Evolutionary conservation across 805 yeast species (phyloP).

Genomic region (Suhomyces emberorum): DNA sequence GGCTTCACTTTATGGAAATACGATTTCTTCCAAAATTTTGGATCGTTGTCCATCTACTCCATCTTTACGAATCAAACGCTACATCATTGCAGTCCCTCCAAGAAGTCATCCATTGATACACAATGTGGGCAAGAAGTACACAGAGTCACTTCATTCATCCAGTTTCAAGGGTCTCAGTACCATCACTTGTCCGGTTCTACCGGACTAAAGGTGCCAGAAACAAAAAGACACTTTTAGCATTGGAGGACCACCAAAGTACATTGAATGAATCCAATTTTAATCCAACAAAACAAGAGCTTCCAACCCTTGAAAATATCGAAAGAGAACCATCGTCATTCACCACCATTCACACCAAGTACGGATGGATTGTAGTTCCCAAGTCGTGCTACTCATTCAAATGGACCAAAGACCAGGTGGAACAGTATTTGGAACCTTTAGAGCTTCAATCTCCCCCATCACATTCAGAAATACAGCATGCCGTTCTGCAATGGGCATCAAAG

Average conservation of each 20-base stretch:
- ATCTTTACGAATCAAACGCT: too few species aligned
- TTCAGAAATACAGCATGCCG: slow-evolving; percentile 4
- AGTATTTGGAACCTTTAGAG: neutral
- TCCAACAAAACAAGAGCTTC: slow-evolving; percentile 6
- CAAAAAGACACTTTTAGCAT: slow-evolving; percentile 3
- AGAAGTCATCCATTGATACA: too few species aligned
- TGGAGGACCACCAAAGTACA: too few species aligned
- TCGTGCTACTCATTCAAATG: slow-evolving; percentile 16
- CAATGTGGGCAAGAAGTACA: too few species aligned
- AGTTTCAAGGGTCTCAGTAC: too few species aligned
- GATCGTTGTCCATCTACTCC: too few species aligned
- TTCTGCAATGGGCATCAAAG: slow-evolving; percentile 15
- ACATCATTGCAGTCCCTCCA: too few species aligned
- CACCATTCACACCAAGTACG: slow-evolving; percentile 16
- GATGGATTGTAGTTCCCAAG: slow-evolving; percentile 22
- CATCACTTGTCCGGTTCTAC: slow-evolving; percentile 4
- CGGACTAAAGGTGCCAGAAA: slow-evolving; percentile 9
- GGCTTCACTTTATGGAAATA: too few species aligned
- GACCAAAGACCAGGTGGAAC: slow-evolving; percentile 13
- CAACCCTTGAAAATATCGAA: slow-evolving; percentile 9
- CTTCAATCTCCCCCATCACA: neutral
- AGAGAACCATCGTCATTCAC: slow-evolving; percentile 12
- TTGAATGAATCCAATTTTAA: too few species aligned
- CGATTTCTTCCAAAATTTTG: too few species aligned
- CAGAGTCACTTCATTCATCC: neutral